Percentiles rank a stretch among this genome's conserved stretches.
These are phyloP conservation scores for Trametes cingulata DNA, from an alignment of 768 basidiomycete genomes.

Conservation along the genomic window DNA sequence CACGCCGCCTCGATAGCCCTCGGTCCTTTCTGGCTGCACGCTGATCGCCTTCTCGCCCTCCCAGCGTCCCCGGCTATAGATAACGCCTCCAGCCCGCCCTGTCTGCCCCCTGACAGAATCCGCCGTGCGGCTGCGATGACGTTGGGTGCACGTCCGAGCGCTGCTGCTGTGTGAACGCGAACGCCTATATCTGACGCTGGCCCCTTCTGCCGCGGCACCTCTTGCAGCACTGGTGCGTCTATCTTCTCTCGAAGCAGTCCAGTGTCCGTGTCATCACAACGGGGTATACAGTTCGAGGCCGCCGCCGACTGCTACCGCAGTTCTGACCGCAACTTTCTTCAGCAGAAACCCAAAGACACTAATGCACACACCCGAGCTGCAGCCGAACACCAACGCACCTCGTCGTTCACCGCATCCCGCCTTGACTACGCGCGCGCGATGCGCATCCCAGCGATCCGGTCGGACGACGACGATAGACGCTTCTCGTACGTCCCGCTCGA, in stretches of 20 bases:
- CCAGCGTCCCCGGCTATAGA: constrained; percentile 9
- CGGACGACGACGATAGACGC: background rate
- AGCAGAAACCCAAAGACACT: background rate
- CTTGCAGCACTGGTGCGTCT: background rate
- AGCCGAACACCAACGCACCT: background rate
- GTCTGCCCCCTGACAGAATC: background rate
- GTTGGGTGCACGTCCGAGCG: background rate
- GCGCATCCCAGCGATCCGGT: background rate
- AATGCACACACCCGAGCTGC: background rate
- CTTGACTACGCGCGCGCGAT: constrained; percentile 8
- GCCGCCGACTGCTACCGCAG: background rate
- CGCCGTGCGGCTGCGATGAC: background rate
- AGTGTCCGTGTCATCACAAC: background rate
- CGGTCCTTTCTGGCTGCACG: constrained; percentile 7
- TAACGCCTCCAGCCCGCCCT: background rate
- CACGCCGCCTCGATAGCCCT: constrained; percentile 13
- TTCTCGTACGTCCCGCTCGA: constrained; percentile 5
- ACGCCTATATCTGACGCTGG: background rate
- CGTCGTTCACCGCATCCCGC: constrained; percentile 1
- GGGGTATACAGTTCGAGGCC: background rate
- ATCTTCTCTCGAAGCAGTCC: background rate
- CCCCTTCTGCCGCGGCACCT: background rate
- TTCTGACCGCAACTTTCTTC: constrained; percentile 3
- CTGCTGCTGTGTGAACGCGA: constrained; percentile 1
- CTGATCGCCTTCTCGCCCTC: constrained; percentile 17